Base-by-base conservation (phyloP, 1,284 basidiomycete genomes). In the Agaricales sp. region DNA sequence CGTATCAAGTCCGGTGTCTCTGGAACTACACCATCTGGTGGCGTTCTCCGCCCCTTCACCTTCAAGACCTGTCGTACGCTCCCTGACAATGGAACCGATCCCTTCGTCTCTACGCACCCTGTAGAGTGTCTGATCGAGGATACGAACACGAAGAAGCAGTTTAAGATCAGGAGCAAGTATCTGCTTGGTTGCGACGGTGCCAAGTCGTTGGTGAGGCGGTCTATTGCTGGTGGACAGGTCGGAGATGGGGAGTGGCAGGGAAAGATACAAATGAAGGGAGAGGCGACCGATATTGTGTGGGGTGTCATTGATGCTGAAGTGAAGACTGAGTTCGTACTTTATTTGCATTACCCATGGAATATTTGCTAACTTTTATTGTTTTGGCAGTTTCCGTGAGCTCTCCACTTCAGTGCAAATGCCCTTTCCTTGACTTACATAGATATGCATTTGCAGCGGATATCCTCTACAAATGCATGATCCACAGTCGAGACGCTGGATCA, bases 401-500 rank as follows among this genome's bases (percentile, higher is more conserved):
- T 35, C n/a, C n/a, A 8, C 8, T 35, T 35, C 30, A 35, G 30
- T 35, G 30, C 30, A 8, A 35, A 35, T 35, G 30, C n/a, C 8
- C n/a, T 35, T 11, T n/a, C 11, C n/a, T 8, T 35, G 30, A 8
- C n/a, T 35, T 11, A n/a, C 30, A 8, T 35, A 8, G n/a, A n/a
- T n/a, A n/a, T n/a, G n/a, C n/a, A n/a, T 8, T 35, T 35, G 11
- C 30, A 35, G 30, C 30, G 11, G 30, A 35, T n/a, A 35, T 35
- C n/a, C 30, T 35, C 11, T 35, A 35, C 30, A 35, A 35, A n/a
- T 11, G 11, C n/a, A 8, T 35, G 30, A 35, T 35, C 30, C 30
- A 35, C 23, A 55, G 56, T 43, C 57, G 56, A 4, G 49, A 54
- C 6, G 54, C 58, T 47, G 58, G 58, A 12, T 54, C 54, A 26